A percentile compares a stretch with the other conserved stretches of the same genome.
phyloP scores from a whole-genome alignment of 257 asterid genomes.

The Coffea eugenioides region DNA sequence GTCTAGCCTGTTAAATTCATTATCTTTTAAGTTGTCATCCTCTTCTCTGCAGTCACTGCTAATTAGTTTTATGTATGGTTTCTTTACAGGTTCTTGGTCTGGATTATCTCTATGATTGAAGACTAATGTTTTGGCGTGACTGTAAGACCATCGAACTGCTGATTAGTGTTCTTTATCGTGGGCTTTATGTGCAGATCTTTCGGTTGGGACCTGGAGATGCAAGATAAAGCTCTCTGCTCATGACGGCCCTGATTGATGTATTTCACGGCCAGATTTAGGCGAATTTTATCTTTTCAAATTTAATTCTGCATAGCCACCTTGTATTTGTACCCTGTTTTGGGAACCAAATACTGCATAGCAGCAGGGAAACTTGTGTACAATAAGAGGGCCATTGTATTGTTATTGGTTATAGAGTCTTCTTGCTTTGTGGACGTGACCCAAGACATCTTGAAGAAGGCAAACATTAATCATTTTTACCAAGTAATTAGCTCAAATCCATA shows the following conservation, averaged over 20 bases:
- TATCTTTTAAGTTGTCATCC: neutral
- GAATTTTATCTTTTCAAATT: neutral
- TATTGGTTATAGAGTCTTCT: neutral
- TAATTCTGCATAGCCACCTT: neutral
- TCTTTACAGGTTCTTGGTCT: neutral
- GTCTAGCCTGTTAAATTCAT: neutral
- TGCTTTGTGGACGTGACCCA: neutral
- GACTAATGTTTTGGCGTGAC: neutral
- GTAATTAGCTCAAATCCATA: neutral
- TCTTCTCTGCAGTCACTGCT: neutral
- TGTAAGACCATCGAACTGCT: neutral
- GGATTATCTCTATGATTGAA: neutral
- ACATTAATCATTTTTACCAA: neutral
- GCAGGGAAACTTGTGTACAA: neutral
- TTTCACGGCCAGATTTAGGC: neutral
- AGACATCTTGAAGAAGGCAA: neutral
- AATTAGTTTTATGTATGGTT: neutral
- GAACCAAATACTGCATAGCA: neutral
- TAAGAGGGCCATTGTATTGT: neutral
- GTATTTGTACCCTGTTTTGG: neutral
- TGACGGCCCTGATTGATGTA: conserved; percentile 4
- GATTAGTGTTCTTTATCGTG: neutral
- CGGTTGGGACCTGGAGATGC: neutral
- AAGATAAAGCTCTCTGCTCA: neutral
- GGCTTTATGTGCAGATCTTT: neutral